Base-by-base conservation (phyloP, 768 basidiomycete genomes). In the Lactarius indigo region DNA sequence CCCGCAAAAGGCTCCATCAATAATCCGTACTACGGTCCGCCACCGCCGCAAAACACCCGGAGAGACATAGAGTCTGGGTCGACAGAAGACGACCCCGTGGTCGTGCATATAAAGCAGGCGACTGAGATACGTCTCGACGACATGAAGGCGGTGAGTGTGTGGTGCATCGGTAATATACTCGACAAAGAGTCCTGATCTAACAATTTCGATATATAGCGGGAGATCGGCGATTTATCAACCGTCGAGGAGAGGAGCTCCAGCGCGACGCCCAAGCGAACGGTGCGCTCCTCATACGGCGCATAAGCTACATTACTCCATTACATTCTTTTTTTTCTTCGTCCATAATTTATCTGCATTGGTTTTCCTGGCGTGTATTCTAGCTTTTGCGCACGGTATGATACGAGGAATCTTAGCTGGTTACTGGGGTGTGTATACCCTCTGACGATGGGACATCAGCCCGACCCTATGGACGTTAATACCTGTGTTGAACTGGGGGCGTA, bases 1-100 rank as follows among this genome's bases (percentile, higher is more conserved):
- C 60, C 65, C 5, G 55, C 20, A 6, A 62, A 50, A 23, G 65
- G 65, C 13, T 57, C 65, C 8, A 57, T 61, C 42, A 61, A 57
- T 9, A 30, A 39, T 1, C 13, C 64, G 5, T 54, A 33, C 47
- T 17, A 18, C 31, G 18, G 31, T 8, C 26, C 26, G 3, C 35
- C 37, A 13, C 0, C 26, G 8, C 58, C 30, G 37, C 5, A 7
- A 26, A 15, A 0, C 12, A 18, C 42, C 42, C 23, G 37, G 37
- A 12, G 18, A 56, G 65, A 61, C 13, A 7, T 66, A 28, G 65
- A 57, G 26, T 37, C 20, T 8, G 6, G 44, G 52, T 12, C 42
- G 20, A 23, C 2, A 54, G 33, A 20, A 2, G 31, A 28, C 28
- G 54, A 50, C 1, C 8, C 15, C 23, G 26, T 57, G 60, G 20